Conservation (phyloP, 2,329 filamentous ascomycete species). For the Ilyonectria sp. region DNA sequence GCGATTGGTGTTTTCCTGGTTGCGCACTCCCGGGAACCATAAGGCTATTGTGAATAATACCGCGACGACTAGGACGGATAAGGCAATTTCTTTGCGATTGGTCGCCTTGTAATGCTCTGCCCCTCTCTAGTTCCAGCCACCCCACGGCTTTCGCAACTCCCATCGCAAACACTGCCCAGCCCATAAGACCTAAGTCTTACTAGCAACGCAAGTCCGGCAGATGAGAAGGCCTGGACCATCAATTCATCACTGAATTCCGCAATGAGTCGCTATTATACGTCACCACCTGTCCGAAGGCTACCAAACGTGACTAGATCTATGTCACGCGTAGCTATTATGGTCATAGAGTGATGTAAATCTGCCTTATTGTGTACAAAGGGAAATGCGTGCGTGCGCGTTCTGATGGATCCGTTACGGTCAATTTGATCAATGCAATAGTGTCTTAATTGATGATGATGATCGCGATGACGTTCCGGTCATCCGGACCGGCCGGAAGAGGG, state of each 20-base stretch:
- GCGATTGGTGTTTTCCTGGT: conserved; percentile 10
- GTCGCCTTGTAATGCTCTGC: conserved; percentile 9
- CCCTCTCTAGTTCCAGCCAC: conserved; percentile 7
- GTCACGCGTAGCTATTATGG: not conserved
- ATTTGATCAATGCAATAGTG: too few species aligned
- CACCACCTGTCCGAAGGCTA: not conserved
- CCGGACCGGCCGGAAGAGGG: too few species aligned
- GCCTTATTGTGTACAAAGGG: not conserved
- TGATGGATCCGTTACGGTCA: too few species aligned
- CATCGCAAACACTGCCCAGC: conserved; percentile 8
- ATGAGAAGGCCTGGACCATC: not conserved
- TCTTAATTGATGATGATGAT: too few species aligned
- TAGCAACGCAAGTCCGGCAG: not conserved
- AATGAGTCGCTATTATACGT: not conserved
- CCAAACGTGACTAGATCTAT: not conserved
- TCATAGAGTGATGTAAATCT: not conserved
- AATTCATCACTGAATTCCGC: not conserved
- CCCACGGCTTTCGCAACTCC: conserved; percentile 8
- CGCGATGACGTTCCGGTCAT: too few species aligned
- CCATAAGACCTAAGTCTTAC: not conserved
- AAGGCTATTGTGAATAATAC: conserved; percentile 1
- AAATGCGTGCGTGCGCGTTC: conserved; percentile 6
- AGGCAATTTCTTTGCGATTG: conserved; percentile 8
- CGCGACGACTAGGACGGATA: conserved; percentile 4
- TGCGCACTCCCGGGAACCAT: conserved; percentile 8